phyloP scores from a whole-genome alignment of 1,284 basidiomycete species.

The Microstroma glucosiphilum region DNA sequence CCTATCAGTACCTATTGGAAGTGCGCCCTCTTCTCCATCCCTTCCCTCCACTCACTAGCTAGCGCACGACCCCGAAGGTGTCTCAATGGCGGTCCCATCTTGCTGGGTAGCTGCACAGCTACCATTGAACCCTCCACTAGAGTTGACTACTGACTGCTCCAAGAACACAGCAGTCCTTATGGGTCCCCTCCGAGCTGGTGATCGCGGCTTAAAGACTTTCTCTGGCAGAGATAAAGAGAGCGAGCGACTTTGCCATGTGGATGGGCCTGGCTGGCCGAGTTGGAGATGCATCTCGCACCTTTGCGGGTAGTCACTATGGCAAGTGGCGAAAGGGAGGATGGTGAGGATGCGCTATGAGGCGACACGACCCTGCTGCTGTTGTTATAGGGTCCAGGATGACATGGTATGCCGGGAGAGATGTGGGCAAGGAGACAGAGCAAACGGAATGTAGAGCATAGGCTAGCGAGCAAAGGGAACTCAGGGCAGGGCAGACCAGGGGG shows the following conservation, averaged over 20 bases:
- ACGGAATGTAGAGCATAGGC: no score
- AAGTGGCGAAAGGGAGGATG: no score
- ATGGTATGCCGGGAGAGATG: no score
- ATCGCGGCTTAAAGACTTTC: no score
- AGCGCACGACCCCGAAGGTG: not conserved
- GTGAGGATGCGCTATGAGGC: no score
- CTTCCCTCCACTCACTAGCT: not conserved
- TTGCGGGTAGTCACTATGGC: no score
- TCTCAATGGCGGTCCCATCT: not conserved
- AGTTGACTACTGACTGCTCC: not conserved
- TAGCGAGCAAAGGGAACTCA: no score
- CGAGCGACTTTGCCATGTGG: not conserved
- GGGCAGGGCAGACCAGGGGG: no score
- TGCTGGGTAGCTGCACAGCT: not conserved
- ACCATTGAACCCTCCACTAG: not conserved
- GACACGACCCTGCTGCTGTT: no score
- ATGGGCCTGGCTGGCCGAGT: constrained; percentile 3
- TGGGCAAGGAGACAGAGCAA: no score
- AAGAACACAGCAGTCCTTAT: not conserved
- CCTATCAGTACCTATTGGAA: not conserved
- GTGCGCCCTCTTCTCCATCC: not conserved
- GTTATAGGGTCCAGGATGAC: no score
- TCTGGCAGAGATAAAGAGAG: not conserved
- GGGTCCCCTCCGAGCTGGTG: not conserved
- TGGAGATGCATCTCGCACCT: no score